These are phyloP conservation scores for Kwoniella sp. DNA, from an alignment of 768 basidiomycete species.

Conservation along the genomic window DNA sequence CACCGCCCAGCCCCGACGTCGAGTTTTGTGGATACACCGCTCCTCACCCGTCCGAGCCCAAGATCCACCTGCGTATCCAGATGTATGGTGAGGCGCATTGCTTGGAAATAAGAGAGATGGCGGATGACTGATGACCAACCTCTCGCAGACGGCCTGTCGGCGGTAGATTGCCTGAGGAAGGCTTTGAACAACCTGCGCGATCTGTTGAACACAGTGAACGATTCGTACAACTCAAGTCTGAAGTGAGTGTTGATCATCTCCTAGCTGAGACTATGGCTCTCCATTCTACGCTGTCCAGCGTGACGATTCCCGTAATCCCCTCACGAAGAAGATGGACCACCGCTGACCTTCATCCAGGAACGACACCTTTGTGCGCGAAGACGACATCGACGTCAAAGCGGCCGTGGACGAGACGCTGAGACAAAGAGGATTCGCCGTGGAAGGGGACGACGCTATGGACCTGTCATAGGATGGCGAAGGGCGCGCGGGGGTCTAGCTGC, in stretches of 20 bases:
- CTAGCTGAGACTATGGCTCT: not conserved
- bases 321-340: not conserved
- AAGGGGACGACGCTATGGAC: constrained; percentile 27
- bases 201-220: constrained; percentile 67
- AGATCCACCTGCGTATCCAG: constrained; percentile 95
- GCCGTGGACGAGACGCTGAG: constrained; percentile 35
- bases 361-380: constrained; percentile 35
- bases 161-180: constrained; percentile 69
- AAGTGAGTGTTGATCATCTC: constrained; percentile 27
- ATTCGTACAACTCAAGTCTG: constrained; percentile 63
- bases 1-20: constrained; percentile 83
- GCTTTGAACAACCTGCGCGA: constrained; percentile 74
- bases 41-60: constrained; percentile 95
- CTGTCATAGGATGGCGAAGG: constrained; percentile 12
- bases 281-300: not conserved
- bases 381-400: constrained; percentile 42
- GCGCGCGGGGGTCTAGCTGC: too few relatives aligned
- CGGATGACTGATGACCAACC: too few relatives aligned
- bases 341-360: constrained; percentile 13
- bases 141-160: constrained; percentile 74
- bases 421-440: constrained; percentile 22
- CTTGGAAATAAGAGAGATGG: not conserved
- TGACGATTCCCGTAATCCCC: not conserved
- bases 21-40: constrained; percentile 97
- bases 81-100: constrained; percentile 78